Evolutionary conservation across 164 flowering plant species (phyloP), one percentile per base, ranked within the genome.

Genomic region (Akebia trifoliata): DNA sequence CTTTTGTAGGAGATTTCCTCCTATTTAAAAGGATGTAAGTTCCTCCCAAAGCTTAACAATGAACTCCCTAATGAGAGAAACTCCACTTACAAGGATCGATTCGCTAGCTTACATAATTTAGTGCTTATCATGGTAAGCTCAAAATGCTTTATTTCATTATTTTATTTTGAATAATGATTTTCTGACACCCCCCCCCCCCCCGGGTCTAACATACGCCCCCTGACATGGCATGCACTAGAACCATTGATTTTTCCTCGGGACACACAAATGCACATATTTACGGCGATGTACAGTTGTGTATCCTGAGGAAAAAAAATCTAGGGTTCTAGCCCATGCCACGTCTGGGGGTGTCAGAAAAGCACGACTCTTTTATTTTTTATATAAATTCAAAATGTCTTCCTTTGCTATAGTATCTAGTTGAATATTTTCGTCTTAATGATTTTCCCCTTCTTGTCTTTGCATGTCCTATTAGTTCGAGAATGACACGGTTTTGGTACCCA

Each of bases 1-100:
- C n/a, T 22, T 57, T 67, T 49, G 12, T 76, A 94, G 99, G 81
- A 79, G 53, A 78, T 94, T 30, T 22, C 74, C 24, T 62, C 62
- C 42, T 94, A 90, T 60, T 59, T 88, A 52, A 57, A 74, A 42
- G 81, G 78, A 36, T 88, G 97, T 45, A 81, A 64, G 37, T 94
- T 83, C 69, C 99, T 94, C 45, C 97, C 99, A 44, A 81, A 70
- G 78, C 93, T 94, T 38, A 90, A 90, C 75, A 94, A 94, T 65
- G 99, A 94, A 72, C 60, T 69, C 45, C 86, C 85, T 31, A 57
- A 68, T 42, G 71, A 69, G 68, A 84, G 79, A 54, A 94, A 90
- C 61, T 53, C 84, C 46, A 84, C 91, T 21, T 86, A 80, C 71
- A 94, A 86, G 78, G 80, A 82, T 51, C 64, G 96, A 28, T 90